phyloP scores from a whole-genome alignment of 1,139 yeast genomes.

The Hansenula sp. region DNA sequence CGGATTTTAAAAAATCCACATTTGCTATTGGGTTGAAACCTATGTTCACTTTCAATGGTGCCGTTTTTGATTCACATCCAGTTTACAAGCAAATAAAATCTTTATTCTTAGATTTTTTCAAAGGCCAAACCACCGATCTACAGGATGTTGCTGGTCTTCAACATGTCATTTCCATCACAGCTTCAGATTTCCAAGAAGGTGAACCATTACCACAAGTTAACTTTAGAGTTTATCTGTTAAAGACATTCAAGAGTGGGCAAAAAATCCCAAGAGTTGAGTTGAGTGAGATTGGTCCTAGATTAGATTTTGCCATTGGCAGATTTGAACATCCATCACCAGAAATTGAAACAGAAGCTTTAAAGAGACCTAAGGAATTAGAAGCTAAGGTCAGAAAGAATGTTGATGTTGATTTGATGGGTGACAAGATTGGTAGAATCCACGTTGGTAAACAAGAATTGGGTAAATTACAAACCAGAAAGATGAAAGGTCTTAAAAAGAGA shows the following conservation, averaged over 20 bases:
- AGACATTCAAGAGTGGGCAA: slow-evolving; percentile 78
- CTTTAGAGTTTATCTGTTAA: slow-evolving; percentile 87
- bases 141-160: slow-evolving; percentile 96
- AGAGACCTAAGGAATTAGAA: slow-evolving; percentile 78
- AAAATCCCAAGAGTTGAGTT: slow-evolving; percentile 91
- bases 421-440: slow-evolving; percentile 93
- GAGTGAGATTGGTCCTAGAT: slow-evolving; percentile 94
- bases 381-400: slow-evolving; percentile 87
- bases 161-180: slow-evolving; percentile 80
- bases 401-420: slow-evolving; percentile 87
- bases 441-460: slow-evolving; percentile 92
- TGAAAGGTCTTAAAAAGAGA: slow-evolving; percentile 93
- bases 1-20: slow-evolving; percentile 77
- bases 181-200: slow-evolving; percentile 70
- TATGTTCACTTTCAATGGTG: slow-evolving; percentile 90
- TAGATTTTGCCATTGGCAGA: slow-evolving; percentile 91
- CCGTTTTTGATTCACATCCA: slow-evolving; percentile 87
- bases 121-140: slow-evolving; percentile 79
- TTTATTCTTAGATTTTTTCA: slow-evolving; percentile 83
- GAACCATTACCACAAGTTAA: slow-evolving; percentile 74
- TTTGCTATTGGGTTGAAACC: slow-evolving; percentile 92
- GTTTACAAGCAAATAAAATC: slow-evolving; percentile 83
- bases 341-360: slow-evolving; percentile 83
- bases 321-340: slow-evolving; percentile 82
- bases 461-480: slow-evolving; percentile 91